These are phyloP conservation scores for Albugo candida DNA, from an alignment of 352 stramenopile genomes.

Conservation along the genomic window DNA sequence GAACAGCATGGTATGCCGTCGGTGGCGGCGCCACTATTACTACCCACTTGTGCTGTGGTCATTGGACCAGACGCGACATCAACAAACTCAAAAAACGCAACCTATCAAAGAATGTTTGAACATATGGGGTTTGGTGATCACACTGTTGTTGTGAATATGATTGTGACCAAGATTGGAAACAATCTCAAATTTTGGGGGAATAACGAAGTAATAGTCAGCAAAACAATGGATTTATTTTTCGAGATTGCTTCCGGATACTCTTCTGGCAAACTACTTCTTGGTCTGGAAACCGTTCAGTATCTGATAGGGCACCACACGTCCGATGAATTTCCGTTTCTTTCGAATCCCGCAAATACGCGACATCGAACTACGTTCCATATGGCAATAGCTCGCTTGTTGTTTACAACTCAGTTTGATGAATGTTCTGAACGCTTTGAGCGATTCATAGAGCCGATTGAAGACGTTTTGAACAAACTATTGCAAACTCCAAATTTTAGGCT, in stretches of 20 bases:
- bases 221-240: conserved; percentile 92
- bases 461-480: conserved; percentile 63
- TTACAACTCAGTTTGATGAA: conserved; percentile 89
- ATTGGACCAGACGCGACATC: conserved; percentile 17
- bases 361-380: conserved; percentile 96
- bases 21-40: conserved; percentile 61
- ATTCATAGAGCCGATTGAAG: conserved; percentile 89
- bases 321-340: conserved; percentile 95
- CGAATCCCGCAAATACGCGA: conserved; percentile 82
- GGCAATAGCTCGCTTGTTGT: conserved; percentile 90
- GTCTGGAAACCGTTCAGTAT: conserved; percentile 93
- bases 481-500: conserved; percentile 55
- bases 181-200: conserved; percentile 98
- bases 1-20: conserved; percentile 81
- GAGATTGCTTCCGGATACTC: conserved; percentile 95
- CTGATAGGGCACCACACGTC: conserved; percentile 92
- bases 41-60: conserved; percentile 35
- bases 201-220: conserved; percentile 88
- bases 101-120: conserved; percentile 96
- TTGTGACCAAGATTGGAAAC: conserved; percentile 97
- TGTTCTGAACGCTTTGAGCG: conserved; percentile 87
- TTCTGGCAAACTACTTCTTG: conserved; percentile 92
- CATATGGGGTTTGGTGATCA: conserved; percentile 93
- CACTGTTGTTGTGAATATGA: conserved; percentile 94
- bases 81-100: conserved; percentile 68